phyloP scores from a whole-genome alignment of 257 asterid species.

The Gentiana dahurica region DNA sequence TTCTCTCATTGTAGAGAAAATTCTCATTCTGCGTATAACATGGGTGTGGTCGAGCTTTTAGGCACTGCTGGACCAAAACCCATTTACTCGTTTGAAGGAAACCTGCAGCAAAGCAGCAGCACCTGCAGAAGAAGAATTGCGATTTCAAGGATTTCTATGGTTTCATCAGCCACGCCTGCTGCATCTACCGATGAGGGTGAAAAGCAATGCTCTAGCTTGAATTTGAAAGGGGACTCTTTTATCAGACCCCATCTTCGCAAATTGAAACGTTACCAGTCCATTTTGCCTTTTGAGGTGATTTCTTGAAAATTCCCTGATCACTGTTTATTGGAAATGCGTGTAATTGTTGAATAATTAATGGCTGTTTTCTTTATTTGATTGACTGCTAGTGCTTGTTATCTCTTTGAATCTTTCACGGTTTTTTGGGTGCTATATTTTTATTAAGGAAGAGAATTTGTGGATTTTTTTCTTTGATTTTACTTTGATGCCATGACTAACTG shows the following conservation, averaged over 20 bases:
- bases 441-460: no score
- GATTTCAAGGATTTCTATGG: slow-evolving; percentile 23
- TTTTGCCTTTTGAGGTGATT: slow-evolving; percentile 87
- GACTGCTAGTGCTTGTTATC: no score
- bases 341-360: no score
- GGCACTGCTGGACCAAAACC: slow-evolving; percentile 36
- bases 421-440: no score
- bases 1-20: no score
- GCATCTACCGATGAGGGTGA: slow-evolving; percentile 29
- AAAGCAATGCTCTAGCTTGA: slow-evolving; percentile 1
- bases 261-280: slow-evolving; percentile 80
- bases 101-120: background rate
- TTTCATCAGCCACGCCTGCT: slow-evolving; percentile 37
- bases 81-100: slow-evolving; percentile 15
- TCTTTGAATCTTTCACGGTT: no score
- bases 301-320: no score
- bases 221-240: slow-evolving; percentile 56
- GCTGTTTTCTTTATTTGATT: no score
- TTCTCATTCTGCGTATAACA: slow-evolving; percentile 8
- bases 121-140: slow-evolving; percentile 19
- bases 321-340: no score
- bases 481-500: no score
- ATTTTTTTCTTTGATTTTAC: no score
- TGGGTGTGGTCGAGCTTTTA: slow-evolving; percentile 63
- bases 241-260: slow-evolving; percentile 75